phyloP scores from a whole-genome alignment of 805 yeast species.

The Phaffomyces thermotolerans region DNA sequence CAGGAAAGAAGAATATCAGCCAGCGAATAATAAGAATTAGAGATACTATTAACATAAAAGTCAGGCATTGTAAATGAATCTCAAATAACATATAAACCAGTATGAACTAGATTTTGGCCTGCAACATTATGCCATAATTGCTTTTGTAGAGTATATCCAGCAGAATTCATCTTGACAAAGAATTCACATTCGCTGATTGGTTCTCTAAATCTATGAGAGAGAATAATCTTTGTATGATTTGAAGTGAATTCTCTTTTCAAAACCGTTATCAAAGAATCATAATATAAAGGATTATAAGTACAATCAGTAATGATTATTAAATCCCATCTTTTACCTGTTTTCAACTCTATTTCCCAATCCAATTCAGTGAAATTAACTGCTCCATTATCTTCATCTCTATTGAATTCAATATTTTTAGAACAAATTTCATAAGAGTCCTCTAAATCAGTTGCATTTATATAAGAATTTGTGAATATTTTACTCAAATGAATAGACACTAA shows the following conservation, averaged over 20 bases:
- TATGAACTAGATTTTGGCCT: constrained; percentile 15
- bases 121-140: constrained; percentile 15
- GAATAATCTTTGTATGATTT: constrained; percentile 9
- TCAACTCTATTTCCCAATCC: constrained; percentile 30
- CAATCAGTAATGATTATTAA: constrained; percentile 35
- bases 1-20: too few relatives aligned
- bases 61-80: too few relatives aligned
- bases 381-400: background rate
- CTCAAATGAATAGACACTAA: constrained; percentile 28
- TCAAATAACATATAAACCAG: constrained; percentile 14
- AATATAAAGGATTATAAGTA: constrained; percentile 35
- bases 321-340: constrained; percentile 25
- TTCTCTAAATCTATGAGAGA: constrained; percentile 24
- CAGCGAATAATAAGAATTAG: too few relatives aligned
- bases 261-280: constrained; percentile 27
- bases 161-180: constrained; percentile 11
- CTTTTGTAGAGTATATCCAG: constrained; percentile 6
- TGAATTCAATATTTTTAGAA: constrained; percentile 23
- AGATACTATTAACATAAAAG: too few relatives aligned
- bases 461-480: constrained; percentile 14
- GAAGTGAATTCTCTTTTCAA: constrained; percentile 15
- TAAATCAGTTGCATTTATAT: constrained; percentile 29
- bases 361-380: constrained; percentile 24
- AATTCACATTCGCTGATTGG: constrained; percentile 20
- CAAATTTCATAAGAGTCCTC: constrained; percentile 32